Percentiles rank a stretch among this genome's conserved stretches.
These are phyloP conservation scores for Dillenia suffruticosa DNA, from an alignment of 164 flowering plant genomes.

Conservation along the genomic window DNA sequence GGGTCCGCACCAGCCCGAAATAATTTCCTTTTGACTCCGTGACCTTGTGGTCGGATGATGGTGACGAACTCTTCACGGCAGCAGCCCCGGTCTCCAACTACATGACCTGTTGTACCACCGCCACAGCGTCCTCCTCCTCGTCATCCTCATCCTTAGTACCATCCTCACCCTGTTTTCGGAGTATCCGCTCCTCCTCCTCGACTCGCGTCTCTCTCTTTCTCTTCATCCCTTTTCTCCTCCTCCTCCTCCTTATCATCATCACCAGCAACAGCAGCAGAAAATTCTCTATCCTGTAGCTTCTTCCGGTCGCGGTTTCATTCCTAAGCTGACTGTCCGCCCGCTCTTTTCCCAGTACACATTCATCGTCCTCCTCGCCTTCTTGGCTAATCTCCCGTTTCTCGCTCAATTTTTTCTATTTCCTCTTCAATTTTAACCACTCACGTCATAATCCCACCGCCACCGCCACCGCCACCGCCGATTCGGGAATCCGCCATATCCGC, in stretches of 20 bases:
- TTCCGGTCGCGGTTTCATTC: slow-evolving; percentile 33
- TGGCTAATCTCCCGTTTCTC: no score
- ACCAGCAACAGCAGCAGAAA: slow-evolving; percentile 3
- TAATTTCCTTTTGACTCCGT: no score
- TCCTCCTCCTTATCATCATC: slow-evolving; percentile 3
- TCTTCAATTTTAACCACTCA: no score
- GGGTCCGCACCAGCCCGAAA: no score
- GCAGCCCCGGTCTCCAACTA: background rate
- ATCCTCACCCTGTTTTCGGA: slow-evolving; percentile 2
- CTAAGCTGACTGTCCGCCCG: slow-evolving; percentile 17
- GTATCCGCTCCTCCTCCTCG: slow-evolving; percentile 8
- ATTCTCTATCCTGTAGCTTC: slow-evolving; percentile 30
- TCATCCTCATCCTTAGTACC: slow-evolving; percentile 6
- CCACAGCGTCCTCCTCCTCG: slow-evolving; percentile 2
- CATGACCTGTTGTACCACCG: background rate
- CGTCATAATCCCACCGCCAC: no score
- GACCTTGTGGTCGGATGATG: no score
- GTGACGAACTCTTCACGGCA: no score
- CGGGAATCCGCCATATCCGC: no score
- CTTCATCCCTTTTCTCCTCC: slow-evolving; percentile 6
- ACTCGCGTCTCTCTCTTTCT: slow-evolving; percentile 11
- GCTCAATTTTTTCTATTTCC: no score
- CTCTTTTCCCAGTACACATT: slow-evolving; percentile 20
- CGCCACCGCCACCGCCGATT: no score
- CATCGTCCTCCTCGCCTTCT: no score